Evolutionary conservation across 495 filamentous ascomycete genomes (phyloP), one percentile per base, ranked within the genome.

Genomic region (Hypoxylon lenormandii): DNA sequence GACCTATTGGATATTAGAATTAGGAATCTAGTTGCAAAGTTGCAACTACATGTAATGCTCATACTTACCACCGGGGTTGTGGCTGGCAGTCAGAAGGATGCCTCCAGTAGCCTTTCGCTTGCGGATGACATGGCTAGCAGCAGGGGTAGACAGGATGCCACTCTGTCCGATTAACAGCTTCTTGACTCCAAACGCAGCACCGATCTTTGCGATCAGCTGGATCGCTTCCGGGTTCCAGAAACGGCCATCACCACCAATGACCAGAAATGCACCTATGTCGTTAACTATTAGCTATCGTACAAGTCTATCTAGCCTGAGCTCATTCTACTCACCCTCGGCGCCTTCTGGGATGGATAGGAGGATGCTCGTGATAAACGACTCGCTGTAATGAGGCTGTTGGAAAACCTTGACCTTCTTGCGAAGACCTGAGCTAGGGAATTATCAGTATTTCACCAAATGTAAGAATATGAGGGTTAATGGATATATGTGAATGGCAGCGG

Each of bases 331-430:
- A 84, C 81, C 81, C 75, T 97, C 82, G 59, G 81, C 93, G 64
- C 95, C 96, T 80, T 98, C 95, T 40, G 95, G 95, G 74, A 98
- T 98, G 51, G 96, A 95, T 64, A 95, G 88, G 73, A 98, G 86
- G 76, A 97, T 94, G 79, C 91, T 92, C 52, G 95, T 87, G 68
- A 98, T 84, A 78, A 98, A 98, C 56, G 94, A 88, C 79, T 98
- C 96, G 81, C 91, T 92, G 84, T 98, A 98, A 78, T 98, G 86
- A 50, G 89, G 86, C 80, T 97, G 85, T 79, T 98, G 92, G 85
- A 98, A 98, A 77, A 97, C 90, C 76, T 90, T 92, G 80, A 98
- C 96, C 87, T 97, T 98, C 83, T 98, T 98, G 66, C 95, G 92
- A 72, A 98, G 90, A 74, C 95, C 95, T 66, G 95, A 98, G 72